Base-by-base conservation (phyloP, 2,329 filamentous ascomycete genomes). In the Penicillium digitatum region DNA sequence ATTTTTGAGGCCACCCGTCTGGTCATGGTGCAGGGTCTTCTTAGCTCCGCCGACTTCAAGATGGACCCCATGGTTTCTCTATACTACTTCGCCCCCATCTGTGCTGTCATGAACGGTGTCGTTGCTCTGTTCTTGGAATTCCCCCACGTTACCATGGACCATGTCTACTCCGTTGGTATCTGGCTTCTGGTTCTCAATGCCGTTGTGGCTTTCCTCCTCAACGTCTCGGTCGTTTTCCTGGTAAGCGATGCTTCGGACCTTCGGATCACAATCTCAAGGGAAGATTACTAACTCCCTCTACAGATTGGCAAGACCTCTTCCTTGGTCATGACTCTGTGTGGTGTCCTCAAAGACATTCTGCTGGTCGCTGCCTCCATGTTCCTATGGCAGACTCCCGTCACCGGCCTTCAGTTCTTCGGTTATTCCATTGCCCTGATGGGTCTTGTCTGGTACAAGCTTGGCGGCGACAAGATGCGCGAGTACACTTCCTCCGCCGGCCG, bases 231-330 rank as follows among this genome's bases (percentile, higher is more conserved):
- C 61, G 89, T 94, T n/a, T 90, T 91, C 76, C 71, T 95, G 74
- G 89, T 93, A 82, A 68, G 87, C 78, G 38, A 59, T 58, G 2
- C 57, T 24, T 6, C 3, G 7, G 24, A 31, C 18, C 2, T n/a
- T 14, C 3, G 22, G 1, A 24, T 10, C 20, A 31, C 14, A 9
- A 12, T 11, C 24, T n/a, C 26, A n/a, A 37, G 5, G 37, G 39
- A 20, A 8, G 40, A 10, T 43, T 16, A 24, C 47, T 52, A 42
- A 50, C 38, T 31, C 14, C 18, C 37, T 18, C 27, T 55, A 42
- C 66, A 93, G 88, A 95, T 95, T 67, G 89, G 90, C 71, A 91
- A 89, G 76, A 95, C 90, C 8, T 95, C 90, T 2, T 88, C 88
- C 54, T 83, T 95, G 48, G 89, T 92, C 66, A 87, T 95, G 76